Base-by-base conservation (phyloP, 805 yeast species). In the Ogataea angusta region DNA sequence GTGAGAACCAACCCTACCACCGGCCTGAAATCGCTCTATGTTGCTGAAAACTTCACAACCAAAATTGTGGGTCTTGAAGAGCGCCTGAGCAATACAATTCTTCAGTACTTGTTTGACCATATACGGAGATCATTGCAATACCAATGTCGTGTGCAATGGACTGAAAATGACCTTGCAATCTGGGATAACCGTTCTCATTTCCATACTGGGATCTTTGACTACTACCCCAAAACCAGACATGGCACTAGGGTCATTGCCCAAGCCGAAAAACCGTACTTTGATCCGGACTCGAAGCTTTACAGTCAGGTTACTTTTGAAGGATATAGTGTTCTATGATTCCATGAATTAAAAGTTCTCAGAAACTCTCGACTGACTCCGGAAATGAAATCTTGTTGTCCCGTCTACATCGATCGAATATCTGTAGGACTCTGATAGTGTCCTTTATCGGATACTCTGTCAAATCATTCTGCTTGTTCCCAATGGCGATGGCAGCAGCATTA, bases 1-100 rank as follows among this genome's bases (percentile, higher is more conserved):
- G 70, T 78, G 21, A 70, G 83, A 60, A 75, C 80, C 27, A 80
- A 79, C 49, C 83, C 83, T 5, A 75, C 69, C 13, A 77, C 82
- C 14, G 81, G 80, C 32, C 66, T 74, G 72, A 78, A 78, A 57
- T 64, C 79, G 1, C 59, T 77, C 43, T 77, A 64, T 46, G 72
- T 75, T 27, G 73, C 75, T 53, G 66, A 75, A 24, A 60, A 68
- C 25, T 66, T 69, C 66, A 76, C 79, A 6, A 64, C 59, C 27
- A 63, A 72, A 45, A 76, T 76, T 41, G 72, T 69, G 7, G 81
- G 78, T 0, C 64, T 76, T 38, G 69, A 72, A 42, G 66, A 67
- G 19, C 69, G 59, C 33, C 78, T 75, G 53, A 63, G 72, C 15
- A 67, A 66, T 18, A 53, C 67, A 12, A 67, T 77, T 38, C 63